A percentile compares a stretch with the other conserved stretches of the same genome.
phyloP scores from a whole-genome alignment of 768 basidiomycete genomes.

The Collybia nuda region DNA sequence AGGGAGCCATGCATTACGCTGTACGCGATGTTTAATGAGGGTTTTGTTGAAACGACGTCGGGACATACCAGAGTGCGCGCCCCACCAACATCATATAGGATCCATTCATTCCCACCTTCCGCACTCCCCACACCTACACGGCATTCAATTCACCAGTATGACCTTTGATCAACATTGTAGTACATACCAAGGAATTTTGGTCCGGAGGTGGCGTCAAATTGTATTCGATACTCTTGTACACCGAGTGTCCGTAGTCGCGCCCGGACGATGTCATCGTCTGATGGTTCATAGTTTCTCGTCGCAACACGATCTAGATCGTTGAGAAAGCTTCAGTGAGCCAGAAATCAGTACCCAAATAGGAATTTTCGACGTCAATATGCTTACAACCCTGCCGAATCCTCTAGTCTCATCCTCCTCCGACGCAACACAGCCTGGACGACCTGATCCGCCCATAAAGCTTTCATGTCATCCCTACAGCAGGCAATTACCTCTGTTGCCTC shows the following conservation, averaged over 20 bases:
- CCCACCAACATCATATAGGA: constrained; percentile 71
- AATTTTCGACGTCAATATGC: constrained; percentile 21
- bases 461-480: constrained; percentile 53
- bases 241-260: constrained; percentile 70
- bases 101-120: constrained; percentile 54
- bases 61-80: constrained; percentile 50
- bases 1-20: constrained; percentile 73
- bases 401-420: constrained; percentile 47
- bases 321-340: constrained; percentile 53
- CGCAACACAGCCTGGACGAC: constrained; percentile 44
- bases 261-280: constrained; percentile 62
- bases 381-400: constrained; percentile 62
- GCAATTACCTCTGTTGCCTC: constrained; percentile 52
- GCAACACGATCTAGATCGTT: constrained; percentile 66
- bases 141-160: no score
- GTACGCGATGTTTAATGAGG: neutral
- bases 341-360: no score
- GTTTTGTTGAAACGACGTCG: neutral
- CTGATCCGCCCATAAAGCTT: constrained; percentile 55
- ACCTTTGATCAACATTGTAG: no score
- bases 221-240: constrained; percentile 66
- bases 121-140: constrained; percentile 15
- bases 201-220: constrained; percentile 40
- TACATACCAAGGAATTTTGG: constrained; percentile 5
- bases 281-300: constrained; percentile 52